Conservation (phyloP, 257 asterid genomes). For the Solanum medicagineum region DNA sequence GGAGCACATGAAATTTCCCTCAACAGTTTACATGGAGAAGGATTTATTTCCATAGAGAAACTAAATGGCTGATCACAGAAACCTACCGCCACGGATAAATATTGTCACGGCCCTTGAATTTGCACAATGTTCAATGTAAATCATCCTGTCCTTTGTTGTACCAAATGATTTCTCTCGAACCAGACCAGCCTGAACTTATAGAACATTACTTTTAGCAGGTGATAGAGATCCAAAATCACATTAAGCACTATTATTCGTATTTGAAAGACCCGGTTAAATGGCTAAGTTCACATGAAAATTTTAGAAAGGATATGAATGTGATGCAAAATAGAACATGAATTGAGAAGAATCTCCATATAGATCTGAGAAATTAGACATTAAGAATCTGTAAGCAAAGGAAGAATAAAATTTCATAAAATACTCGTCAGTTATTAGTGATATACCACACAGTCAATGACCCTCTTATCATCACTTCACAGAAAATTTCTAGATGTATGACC, state of each 20-base stretch:
- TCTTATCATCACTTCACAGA: neutral
- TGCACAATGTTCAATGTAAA: constrained; percentile 94
- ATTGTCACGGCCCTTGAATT: constrained; percentile 88
- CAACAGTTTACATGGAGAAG: neutral
- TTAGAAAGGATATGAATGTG: neutral
- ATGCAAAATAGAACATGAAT: neutral
- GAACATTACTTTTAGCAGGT: neutral
- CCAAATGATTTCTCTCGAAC: constrained; percentile 88
- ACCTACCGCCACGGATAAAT: constrained; percentile 84
- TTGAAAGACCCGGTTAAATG: neutral
- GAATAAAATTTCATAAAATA: neutral
- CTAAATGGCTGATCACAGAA: neutral
- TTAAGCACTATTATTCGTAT: neutral
- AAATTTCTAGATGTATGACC: neutral
- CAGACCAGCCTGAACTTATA: constrained; percentile 60
- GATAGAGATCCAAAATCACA: neutral
- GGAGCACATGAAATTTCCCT: neutral
- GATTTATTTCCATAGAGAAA: neutral
- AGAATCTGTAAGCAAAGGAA: neutral
- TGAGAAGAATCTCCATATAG: neutral
- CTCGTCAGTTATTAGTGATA: neutral
- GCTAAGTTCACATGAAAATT: neutral
- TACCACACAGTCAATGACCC: neutral
- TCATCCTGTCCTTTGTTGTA: constrained; percentile 91
- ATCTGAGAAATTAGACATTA: neutral